Base-by-base conservation (phyloP, 2,329 filamentous ascomycete genomes). In the Capronia coronata region DNA sequence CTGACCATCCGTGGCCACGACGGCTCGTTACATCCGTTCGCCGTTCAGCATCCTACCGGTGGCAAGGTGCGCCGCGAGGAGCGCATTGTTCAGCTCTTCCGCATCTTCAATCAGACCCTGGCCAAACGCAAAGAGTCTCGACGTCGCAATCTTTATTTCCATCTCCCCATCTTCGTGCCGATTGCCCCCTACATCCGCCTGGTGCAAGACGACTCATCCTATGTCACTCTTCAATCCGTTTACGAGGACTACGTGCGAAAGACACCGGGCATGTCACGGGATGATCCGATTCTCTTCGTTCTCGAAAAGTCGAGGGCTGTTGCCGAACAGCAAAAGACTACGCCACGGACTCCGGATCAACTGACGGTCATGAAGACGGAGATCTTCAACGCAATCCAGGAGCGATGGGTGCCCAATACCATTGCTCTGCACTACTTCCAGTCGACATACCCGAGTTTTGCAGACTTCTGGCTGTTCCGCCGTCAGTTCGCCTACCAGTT, bases 401-500 rank as follows among this genome's bases (percentile, higher is more conserved):
- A 94, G 66, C 91, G 90, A 65, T 94, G 85, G 79, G 90, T 96
- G 48, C 86, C 89, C 4, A 83, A 83, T 51, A 88, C 81, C 2
- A 74, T 97, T 52, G 83, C 85, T 18, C 77, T 94, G 46, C 82
- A 94, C 58, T 96, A 91, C 72, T 96, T 96, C 79, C 86, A 90
- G 64, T 75, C 78, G 58, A 86, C 83, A 3, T 97, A 93, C 70
- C 86, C 89, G 23, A 84, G 87, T 56, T 98, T 87, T 68, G 81
- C 86, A 39, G 90, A 96, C 62, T 96, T 97, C 75, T 98, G 91
- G 89, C 79, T 98, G 50, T 99, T 99, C 87, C 86, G 93, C 51
- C 84, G 90, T 51, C 90, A 95, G 59, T 95, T 98, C 71, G 86
- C 88, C 18, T 96, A 97, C 73, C 93, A 98, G 70, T 83, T 95